A percentile compares a stretch with the other conserved stretches of the same genome.
Evolutionary conservation across 2,329 filamentous ascomycete species (phyloP).

Genomic region (Alternaria ethzedia): DNA sequence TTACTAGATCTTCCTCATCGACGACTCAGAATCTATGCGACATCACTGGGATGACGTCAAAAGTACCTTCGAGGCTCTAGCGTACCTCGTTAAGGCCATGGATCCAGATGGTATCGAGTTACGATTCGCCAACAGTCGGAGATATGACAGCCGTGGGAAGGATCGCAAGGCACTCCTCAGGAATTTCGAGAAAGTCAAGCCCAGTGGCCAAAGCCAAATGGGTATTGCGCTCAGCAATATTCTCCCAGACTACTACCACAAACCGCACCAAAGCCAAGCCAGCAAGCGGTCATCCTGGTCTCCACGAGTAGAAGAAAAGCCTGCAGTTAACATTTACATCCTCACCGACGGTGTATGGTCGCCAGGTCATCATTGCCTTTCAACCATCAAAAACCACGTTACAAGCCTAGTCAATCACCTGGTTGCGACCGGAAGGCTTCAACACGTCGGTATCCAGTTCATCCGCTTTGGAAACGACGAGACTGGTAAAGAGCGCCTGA

Average conservation of each 20-base stretch:
- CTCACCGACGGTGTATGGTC: conserved; percentile 30
- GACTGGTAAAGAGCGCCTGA: conserved; percentile 13
- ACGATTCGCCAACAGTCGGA: conserved; percentile 10
- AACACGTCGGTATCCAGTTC: conserved; percentile 25
- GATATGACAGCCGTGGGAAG: neutral
- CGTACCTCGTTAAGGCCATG: conserved; percentile 19
- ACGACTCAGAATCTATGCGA: conserved; percentile 21
- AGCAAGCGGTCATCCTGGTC: neutral
- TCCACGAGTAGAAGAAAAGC: neutral
- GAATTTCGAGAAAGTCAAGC: neutral
- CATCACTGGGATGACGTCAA: conserved; percentile 4
- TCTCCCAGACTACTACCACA: neutral
- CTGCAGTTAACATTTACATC: conserved; percentile 7
- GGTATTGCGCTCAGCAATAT: neutral
- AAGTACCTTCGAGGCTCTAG: conserved; percentile 12
- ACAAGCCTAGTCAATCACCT: neutral
- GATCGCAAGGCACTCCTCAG: conserved; percentile 1
- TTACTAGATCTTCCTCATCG: conserved; percentile 25
- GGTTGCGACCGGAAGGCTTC: neutral
- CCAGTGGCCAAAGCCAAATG: conserved; percentile 6
- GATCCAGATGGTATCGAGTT: conserved; percentile 29
- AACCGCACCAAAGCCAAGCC: rapidly evolving
- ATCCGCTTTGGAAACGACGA: conserved; percentile 27
- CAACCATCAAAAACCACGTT: neutral
- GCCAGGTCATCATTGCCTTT: conserved; percentile 6